Conservation (phyloP, 768 basidiomycete species). For the Suillus luteus region DNA sequence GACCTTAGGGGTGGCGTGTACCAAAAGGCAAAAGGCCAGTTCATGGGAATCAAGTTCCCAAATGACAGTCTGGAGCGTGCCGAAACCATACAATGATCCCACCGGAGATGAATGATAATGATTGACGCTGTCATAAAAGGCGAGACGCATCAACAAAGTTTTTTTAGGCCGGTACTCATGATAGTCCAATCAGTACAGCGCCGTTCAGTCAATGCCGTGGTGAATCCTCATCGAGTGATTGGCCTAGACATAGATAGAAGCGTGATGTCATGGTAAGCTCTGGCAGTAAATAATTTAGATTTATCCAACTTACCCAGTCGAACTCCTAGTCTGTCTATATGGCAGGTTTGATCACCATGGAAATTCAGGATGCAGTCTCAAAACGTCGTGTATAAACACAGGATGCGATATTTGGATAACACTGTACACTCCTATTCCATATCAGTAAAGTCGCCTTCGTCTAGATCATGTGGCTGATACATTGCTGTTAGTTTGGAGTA, state of each 20-base stretch:
- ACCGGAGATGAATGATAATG: background rate
- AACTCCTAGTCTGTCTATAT: background rate
- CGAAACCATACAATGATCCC: background rate
- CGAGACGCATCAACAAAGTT: background rate
- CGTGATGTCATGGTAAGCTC: background rate
- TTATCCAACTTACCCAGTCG: background rate
- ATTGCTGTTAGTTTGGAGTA: slow-evolving; percentile 18
- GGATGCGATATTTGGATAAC: background rate
- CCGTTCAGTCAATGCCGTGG: background rate
- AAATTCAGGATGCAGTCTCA: background rate
- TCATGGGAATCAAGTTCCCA: background rate
- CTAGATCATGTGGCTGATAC: slow-evolving; percentile 83
- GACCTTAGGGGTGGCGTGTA: background rate
- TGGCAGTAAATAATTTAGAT: background rate
- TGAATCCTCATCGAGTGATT: background rate
- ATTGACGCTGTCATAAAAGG: background rate
- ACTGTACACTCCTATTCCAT: slow-evolving; percentile 47
- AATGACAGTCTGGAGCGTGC: background rate
- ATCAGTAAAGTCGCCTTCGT: slow-evolving; percentile 88
- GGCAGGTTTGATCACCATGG: background rate
- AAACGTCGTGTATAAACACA: background rate
- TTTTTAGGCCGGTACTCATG: background rate
- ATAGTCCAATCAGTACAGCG: background rate
- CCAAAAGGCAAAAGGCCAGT: background rate
- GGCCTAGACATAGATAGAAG: background rate